phyloP scores from a whole-genome alignment of 495 filamentous ascomycete species.

The Penicillium lividum region DNA sequence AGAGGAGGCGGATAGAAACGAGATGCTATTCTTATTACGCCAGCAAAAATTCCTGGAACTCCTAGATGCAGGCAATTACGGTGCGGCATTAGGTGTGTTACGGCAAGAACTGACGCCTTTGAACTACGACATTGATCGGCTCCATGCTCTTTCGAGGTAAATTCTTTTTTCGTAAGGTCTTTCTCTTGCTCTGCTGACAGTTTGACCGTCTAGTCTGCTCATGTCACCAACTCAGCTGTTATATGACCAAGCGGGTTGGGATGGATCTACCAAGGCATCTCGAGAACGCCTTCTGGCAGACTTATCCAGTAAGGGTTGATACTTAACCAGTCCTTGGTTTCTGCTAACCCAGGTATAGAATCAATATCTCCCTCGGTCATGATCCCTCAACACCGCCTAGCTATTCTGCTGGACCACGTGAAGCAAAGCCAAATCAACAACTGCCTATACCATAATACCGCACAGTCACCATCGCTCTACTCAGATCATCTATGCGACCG shows the following conservation, averaged over 20 bases:
- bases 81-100: slow-evolving; percentile 74
- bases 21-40: slow-evolving; percentile 77
- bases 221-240: slow-evolving; percentile 87
- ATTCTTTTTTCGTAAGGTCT: background rate
- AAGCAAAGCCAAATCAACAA: slow-evolving; percentile 78
- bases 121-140: slow-evolving; percentile 69
- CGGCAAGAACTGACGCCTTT: slow-evolving; percentile 86
- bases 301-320: slow-evolving; percentile 67
- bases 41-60: slow-evolving; percentile 96
- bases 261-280: slow-evolving; percentile 79
- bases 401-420: slow-evolving; percentile 75
- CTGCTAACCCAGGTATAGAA: slow-evolving; percentile 45
- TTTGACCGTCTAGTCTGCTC: slow-evolving; percentile 59
- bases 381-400: slow-evolving; percentile 94
- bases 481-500: slow-evolving; percentile 83
- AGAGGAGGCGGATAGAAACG: slow-evolving; percentile 57
- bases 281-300: slow-evolving; percentile 74
- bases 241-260: slow-evolving; percentile 80
- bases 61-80: slow-evolving; percentile 72
- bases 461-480: slow-evolving; percentile 80
- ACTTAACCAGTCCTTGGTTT: background rate
- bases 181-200: background rate
- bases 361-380: slow-evolving; percentile 97
- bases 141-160: slow-evolving; percentile 85
- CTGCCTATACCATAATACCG: slow-evolving; percentile 87